Evolutionary conservation across 2,329 filamentous ascomycete species (phyloP), one percentile per base, ranked within the genome.

Genomic region (Pestalotiopsis sp.): DNA sequence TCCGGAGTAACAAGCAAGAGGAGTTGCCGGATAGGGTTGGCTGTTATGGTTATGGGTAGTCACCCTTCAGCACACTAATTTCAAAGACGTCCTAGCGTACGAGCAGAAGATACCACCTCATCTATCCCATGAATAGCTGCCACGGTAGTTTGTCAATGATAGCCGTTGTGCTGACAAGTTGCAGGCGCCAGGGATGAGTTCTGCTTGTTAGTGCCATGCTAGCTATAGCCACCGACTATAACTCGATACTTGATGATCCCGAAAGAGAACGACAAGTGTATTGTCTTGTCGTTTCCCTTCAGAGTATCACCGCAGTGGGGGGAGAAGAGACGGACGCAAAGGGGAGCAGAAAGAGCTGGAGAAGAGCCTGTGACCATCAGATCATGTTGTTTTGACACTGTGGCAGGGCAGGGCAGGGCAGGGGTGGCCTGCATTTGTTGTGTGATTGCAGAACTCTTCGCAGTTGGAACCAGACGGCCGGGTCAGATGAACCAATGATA

Each of bases 361-460:
- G 20, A 20, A 52, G 14, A 52, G 17, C 45, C 23, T 52, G 45
- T 52, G 45, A 52, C 9, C 45, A 52, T 52, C 45, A 52, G 45
- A 52, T 52, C 45, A 52, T 52, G 45, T 52, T 20, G 17, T 52
- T n/a, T 52, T 52, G 17, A 52, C 45, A 52, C 45, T 52, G 45
- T 41, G 59, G 27, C 59, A 62, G 61, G 61, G 20, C 38, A 49
- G 61, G 61, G 20, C 38, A 49, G 31, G 31, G 36, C 27, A 62
- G 65, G 14, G 17, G 45, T 17, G 45, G 45, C 17, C 49, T 36
- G 59, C 52, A 63, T 62, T 38, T 62, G 40, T 56, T 62, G 66
- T 63, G 66, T 31, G 65, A 59, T 27, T 59, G 36, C 52, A 63
- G 57, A 67, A 63, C n/a, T 56, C 41, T 25, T 63, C 27, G 25